Conservation (phyloP, 208 protist genomes). For the Acanthamoeba culbertsoni region DNA sequence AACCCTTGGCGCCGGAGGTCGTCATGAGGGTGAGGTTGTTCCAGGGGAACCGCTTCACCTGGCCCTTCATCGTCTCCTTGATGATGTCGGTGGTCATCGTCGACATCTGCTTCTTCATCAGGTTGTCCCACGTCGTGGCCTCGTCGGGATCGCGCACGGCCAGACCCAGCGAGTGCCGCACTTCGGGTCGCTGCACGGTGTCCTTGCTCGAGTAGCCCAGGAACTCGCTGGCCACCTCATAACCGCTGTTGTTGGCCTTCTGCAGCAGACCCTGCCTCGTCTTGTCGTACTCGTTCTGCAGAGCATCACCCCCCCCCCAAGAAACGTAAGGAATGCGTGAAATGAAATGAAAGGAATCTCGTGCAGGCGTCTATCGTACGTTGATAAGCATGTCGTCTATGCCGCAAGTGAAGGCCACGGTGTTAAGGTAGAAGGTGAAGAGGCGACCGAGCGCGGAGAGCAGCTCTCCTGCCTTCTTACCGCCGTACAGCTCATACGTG, state of each 20-base stretch:
- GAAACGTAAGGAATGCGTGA: background rate
- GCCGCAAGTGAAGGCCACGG: constrained; percentile 96
- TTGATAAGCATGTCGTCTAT: constrained; percentile 97
- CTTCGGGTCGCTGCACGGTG: background rate
- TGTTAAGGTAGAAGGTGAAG: constrained; percentile 94
- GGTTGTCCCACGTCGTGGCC: background rate
- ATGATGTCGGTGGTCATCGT: constrained; percentile 83
- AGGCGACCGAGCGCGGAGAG: constrained; percentile 94
- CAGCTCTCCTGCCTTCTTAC: constrained; percentile 90
- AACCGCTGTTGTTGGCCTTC: background rate
- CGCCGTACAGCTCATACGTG: constrained; percentile 97
- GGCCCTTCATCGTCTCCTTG: constrained; percentile 78
- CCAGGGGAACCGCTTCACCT: constrained; percentile 92
- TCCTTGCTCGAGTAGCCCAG: background rate
- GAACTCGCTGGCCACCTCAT: background rate
- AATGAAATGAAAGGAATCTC: background rate
- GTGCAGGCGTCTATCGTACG: too few species aligned
- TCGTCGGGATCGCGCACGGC: constrained; percentile 28
- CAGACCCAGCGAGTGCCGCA: background rate
- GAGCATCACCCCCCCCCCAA: constrained; percentile 70
- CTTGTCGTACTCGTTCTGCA: background rate
- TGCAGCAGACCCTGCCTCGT: background rate
- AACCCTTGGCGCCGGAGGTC: constrained; percentile 97
- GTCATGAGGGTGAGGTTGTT: constrained; percentile 99
- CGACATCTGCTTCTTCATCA: constrained; percentile 63